Percentiles rank a stretch among this genome's conserved stretches.
Evolutionary conservation across 2,329 filamentous ascomycete species (phyloP).

Genomic region (Phialophora macrospora): DNA sequence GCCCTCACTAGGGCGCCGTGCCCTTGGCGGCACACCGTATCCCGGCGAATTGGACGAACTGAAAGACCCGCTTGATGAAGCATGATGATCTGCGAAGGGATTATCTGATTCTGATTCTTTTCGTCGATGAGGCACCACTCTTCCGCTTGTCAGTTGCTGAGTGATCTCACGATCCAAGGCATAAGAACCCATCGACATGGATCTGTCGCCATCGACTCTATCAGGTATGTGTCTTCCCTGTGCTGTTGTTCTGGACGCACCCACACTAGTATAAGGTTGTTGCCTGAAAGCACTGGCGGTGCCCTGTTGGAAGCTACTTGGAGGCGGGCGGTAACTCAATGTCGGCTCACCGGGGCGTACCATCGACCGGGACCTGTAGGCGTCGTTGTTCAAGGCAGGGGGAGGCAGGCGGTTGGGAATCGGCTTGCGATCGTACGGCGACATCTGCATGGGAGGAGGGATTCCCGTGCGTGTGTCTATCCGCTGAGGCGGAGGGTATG

Average conservation of each 20-base stretch:
- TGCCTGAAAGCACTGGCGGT: constrained; percentile 79
- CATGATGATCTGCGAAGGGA: constrained; percentile 39
- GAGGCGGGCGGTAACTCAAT: constrained; percentile 65
- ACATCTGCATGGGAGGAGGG: constrained; percentile 41
- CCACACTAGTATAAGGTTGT: constrained; percentile 67
- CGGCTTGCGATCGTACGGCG: constrained; percentile 64
- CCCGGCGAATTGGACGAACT: constrained; percentile 35
- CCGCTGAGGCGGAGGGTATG: constrained; percentile 74
- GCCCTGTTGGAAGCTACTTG: constrained; percentile 66
- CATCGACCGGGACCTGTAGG: constrained; percentile 91
- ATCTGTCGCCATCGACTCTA: constrained; percentile 86
- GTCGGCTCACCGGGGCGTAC: constrained; percentile 75
- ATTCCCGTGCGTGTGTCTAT: constrained; percentile 65
- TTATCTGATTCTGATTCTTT: constrained; percentile 59
- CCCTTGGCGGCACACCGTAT: constrained; percentile 40
- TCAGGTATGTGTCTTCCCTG: constrained; percentile 92
- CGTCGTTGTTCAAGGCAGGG: constrained; percentile 80
- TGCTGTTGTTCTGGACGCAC: constrained; percentile 75
- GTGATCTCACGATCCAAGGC: constrained; percentile 72
- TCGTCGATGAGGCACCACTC: constrained; percentile 80
- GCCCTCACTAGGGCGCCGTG: constrained; percentile 52
- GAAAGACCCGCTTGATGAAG: constrained; percentile 33
- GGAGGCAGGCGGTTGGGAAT: constrained; percentile 62
- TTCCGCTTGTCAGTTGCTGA: constrained; percentile 84
- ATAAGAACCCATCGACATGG: constrained; percentile 94